Evolutionary conservation across 2,329 filamentous ascomycete species (phyloP).

Genomic region (Eutypa lata): DNA sequence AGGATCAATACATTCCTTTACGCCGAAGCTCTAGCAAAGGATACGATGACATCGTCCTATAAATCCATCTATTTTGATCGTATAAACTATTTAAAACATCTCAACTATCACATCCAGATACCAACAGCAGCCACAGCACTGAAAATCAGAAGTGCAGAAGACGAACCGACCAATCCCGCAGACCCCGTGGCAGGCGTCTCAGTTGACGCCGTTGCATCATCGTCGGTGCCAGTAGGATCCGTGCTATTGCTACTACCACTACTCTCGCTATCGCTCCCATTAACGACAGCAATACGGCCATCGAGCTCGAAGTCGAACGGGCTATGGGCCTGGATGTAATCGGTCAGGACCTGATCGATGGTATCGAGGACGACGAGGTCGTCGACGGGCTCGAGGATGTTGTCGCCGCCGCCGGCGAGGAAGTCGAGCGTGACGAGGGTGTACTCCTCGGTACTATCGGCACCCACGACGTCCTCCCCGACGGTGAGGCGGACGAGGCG

Average conservation of each 20-base stretch:
- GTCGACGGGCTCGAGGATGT: conserved; percentile 43
- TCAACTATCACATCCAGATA: not conserved
- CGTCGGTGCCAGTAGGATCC: not conserved
- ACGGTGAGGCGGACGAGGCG: conserved; percentile 53
- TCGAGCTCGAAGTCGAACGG: conserved; percentile 50
- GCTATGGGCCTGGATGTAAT: conserved; percentile 45
- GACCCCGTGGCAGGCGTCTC: not conserved
- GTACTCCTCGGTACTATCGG: conserved; percentile 46
- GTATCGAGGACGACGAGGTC: conserved; percentile 43
- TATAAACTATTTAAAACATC: no score
- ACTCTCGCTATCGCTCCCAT: conserved; percentile 16
- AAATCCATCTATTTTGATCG: no score
- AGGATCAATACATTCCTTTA: no score
- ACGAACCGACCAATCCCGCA: not conserved
- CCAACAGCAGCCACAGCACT: not conserved
- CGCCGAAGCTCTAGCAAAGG: no score
- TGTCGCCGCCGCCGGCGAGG: conserved; percentile 60
- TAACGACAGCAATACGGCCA: conserved; percentile 37
- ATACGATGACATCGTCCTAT: no score
- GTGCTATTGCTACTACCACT: not conserved
- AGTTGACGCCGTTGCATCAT: not conserved
- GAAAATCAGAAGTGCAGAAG: not conserved
- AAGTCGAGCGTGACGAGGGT: conserved; percentile 62
- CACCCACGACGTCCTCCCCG: conserved; percentile 44
- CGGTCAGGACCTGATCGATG: conserved; percentile 46